A percentile compares a stretch with the other conserved stretches of the same genome.
Conservation (phyloP, 2,329 filamentous ascomycete species). For the Monilinia fructicola region DNA sequence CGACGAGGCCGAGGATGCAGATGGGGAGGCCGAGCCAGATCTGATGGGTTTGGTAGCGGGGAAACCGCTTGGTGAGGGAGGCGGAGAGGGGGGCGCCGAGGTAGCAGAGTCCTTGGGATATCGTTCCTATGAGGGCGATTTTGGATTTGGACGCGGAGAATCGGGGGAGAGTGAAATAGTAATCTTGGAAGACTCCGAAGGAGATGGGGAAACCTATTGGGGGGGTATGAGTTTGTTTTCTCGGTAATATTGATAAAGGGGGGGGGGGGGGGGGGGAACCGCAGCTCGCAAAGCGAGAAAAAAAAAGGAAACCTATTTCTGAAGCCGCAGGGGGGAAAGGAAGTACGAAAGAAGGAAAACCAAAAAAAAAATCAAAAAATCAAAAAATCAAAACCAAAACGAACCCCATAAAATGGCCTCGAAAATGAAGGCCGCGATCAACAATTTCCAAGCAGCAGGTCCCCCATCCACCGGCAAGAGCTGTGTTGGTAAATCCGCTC, state of each 20-base stretch:
- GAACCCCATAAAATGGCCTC: not conserved
- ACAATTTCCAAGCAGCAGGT: not conserved
- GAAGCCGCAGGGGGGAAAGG: not conserved
- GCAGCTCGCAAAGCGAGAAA: not conserved
- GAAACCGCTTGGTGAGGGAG: conserved; percentile 10
- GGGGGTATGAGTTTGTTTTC: not conserved
- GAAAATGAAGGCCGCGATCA: not conserved
- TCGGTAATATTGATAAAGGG: not conserved
- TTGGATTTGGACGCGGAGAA: not conserved
- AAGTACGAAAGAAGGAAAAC: not conserved
- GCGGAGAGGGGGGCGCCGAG: conserved; percentile 1
- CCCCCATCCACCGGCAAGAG: not conserved
- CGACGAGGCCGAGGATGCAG: conserved; percentile 43
- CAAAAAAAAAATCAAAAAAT: not conserved
- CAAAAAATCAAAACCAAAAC: not conserved
- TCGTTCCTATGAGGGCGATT: conserved; percentile 8
- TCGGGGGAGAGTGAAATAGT: conserved; percentile 6
- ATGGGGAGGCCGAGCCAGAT: conserved; percentile 35
- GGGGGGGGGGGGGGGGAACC: not conserved
- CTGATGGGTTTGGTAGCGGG: not conserved
- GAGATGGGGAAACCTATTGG: conserved; percentile 10
- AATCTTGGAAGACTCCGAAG: conserved; percentile 15
- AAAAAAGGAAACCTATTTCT: no score
- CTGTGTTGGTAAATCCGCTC: conserved; percentile 11
- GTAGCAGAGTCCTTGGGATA: conserved; percentile 12